Evolutionary conservation across 2,329 filamentous ascomycete species (phyloP), one percentile per base, ranked within the genome.

Genomic region (Colletotrichum orchidophilum): DNA sequence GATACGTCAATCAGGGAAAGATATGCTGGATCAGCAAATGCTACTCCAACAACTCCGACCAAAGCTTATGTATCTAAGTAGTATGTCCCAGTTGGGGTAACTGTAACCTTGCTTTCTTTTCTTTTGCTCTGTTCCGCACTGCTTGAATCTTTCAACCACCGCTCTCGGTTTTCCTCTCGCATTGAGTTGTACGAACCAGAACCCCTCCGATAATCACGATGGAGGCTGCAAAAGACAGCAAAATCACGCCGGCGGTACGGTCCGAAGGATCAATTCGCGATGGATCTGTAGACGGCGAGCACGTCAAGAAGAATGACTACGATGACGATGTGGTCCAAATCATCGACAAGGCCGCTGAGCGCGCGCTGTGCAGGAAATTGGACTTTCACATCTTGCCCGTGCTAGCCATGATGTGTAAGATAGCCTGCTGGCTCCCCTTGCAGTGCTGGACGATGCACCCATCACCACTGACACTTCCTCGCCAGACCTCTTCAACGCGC

Each of bases 331-430:
- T 69, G 52, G 74, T 73, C 29, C 75, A 75, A 31, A 78, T 82
- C 46, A 55, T 82, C 18, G 79, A 81, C 70, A 80, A 81, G n/a
- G 80, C 77, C 7, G 86, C 87, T 15, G 87, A 90, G 78, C 82
- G 82, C 26, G 81, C 81, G 0, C 79, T 89, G 7, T 87, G 86
- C 73, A 83, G 85, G 77, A 89, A 88, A 77, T 86, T 90, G 68
- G 87, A 90, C 75, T 76, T 86, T 24, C 85, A 86, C 24, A 77
- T 90, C 11, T 75, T 90, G 73, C 87, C 87, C 1, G 83, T 89
- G 3, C 75, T 90, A 60, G 86, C 87, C 26, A 49, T 87, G 27
- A 90, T 90, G 87, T 88, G 80, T 81, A 75, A 66, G 79, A 49
- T 8, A 13, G 26, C 31, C 12, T 5, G 11, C 7, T 3, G 6